These are phyloP conservation scores for Angophora floribunda DNA, from an alignment of 345 rosid species.

Conservation along the genomic window DNA sequence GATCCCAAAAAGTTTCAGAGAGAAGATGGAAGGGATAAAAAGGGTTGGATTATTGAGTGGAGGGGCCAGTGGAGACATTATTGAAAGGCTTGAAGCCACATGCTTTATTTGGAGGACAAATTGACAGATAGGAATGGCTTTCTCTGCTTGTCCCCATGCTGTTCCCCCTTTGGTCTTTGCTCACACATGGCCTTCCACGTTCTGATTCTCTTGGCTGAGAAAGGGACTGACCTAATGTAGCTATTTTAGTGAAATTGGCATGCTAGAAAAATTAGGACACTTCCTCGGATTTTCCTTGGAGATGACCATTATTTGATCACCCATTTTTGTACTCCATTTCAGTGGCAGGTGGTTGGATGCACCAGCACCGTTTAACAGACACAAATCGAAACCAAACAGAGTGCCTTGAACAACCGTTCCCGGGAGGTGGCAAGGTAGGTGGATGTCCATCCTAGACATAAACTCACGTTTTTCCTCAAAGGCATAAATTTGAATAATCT, in stretches of 20 bases:
- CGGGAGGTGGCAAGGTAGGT: neutral
- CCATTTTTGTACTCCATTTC: neutral
- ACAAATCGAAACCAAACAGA: neutral
- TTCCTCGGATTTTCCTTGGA: neutral
- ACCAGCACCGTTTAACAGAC: neutral
- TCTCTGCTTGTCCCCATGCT: neutral
- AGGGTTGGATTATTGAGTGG: neutral
- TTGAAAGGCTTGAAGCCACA: neutral
- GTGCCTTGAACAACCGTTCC: neutral
- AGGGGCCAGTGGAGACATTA: neutral
- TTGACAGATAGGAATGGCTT: neutral
- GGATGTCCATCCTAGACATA: neutral
- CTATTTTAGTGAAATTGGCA: neutral
- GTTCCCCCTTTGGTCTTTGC: neutral
- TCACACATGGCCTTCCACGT: neutral
- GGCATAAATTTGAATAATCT: neutral
- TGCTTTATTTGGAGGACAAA: neutral
- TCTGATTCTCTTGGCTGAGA: neutral
- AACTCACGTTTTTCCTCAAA: neutral
- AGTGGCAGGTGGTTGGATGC: neutral
- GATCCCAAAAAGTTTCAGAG: neutral
- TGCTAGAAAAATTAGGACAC: neutral
- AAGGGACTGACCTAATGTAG: neutral
- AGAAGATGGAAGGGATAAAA: neutral
- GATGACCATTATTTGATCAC: neutral